Evolutionary conservation across 345 rosid species (phyloP).

Genomic region (Aegle marmelos): DNA sequence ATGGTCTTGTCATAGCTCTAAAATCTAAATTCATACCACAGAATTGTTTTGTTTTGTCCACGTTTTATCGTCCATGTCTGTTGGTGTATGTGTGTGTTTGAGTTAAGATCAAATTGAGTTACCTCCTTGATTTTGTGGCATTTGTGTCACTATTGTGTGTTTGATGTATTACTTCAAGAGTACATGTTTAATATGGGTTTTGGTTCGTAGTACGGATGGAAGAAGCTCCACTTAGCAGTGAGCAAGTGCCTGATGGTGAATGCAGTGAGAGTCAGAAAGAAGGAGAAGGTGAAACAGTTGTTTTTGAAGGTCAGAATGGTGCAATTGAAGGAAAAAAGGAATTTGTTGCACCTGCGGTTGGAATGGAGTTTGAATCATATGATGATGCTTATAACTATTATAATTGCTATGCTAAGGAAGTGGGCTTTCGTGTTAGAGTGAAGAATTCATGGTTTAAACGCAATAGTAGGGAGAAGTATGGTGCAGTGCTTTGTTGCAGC

Average conservation of each 20-base stretch:
- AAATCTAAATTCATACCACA: not conserved
- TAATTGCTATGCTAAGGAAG: constrained; percentile 69
- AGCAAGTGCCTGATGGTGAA: constrained; percentile 36
- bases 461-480: constrained; percentile 70
- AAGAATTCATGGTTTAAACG: constrained; percentile 86
- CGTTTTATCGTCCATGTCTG: not conserved
- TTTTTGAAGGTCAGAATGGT: constrained; percentile 32
- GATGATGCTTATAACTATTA: constrained; percentile 84
- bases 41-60: not conserved
- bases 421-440: constrained; percentile 72
- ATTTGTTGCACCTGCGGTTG: constrained; percentile 65
- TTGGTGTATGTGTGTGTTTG: not conserved
- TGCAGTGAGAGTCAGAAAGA: constrained; percentile 14
- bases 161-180: not conserved
- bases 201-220: constrained; percentile 26
- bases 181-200: not conserved
- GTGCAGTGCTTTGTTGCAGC: constrained; percentile 80
- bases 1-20: not conserved
- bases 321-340: constrained; percentile 41
- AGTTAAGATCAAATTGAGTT: constrained; percentile 1
- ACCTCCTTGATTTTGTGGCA: not conserved
- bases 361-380: constrained; percentile 83
- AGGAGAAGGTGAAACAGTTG: constrained; percentile 20
- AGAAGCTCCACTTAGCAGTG: constrained; percentile 35
- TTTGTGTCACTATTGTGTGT: not conserved